Evolutionary conservation across 208 protist species (phyloP), one percentile per base, ranked within the genome.

Genomic region (Acanthamoeba sp.): DNA sequence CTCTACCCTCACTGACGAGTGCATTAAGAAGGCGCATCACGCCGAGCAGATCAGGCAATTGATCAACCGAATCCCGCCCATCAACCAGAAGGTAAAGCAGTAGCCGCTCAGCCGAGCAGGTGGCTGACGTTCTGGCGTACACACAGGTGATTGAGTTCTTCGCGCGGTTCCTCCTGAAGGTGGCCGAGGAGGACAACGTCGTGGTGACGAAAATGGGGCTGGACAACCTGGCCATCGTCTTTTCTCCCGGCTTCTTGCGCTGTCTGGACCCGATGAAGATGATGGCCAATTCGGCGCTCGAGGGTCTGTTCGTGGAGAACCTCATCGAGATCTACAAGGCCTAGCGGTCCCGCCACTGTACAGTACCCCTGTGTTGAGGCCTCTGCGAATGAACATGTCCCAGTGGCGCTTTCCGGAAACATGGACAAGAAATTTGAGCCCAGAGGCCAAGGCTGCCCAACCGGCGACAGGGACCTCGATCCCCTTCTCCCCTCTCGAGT

Each of bases 191-290:
- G 5, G 85, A 91, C 32, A 91, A 91, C 52, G 78, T 87, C 27
- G 27, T 6, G 0, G 42, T 71, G 40, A 91, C 85, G 22, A 91
- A 73, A 32, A 91, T 91, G 85, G 85, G 59, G 34, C 38, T 71
- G 24, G 59, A 91, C 50, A 91, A 91, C 85, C 50, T 91, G 85
- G 57, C 29, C 85, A 91, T 91, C 38, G 34, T 91, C 38, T 91
- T 91, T 32, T 62, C 85, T 71, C 85, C 85, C 1, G 85, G 85
- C 32, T 91, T 91, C 50, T 40, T 91, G 32, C 85, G 85, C 7
- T 91, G 85, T 73, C 34, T 73, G 64, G 85, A 91, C 14, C 52
- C 57, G 27, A 73, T 42, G 38, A 91, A 91, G 29, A 91, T 91
- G 85, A 91, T 91, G 85, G 85, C 42, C 24, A 91, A 91, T n/a